Percentiles rank a stretch among this genome's conserved stretches.
Conservation (phyloP, 129 eudicot genomes). For the Oenanthe sinensis region DNA sequence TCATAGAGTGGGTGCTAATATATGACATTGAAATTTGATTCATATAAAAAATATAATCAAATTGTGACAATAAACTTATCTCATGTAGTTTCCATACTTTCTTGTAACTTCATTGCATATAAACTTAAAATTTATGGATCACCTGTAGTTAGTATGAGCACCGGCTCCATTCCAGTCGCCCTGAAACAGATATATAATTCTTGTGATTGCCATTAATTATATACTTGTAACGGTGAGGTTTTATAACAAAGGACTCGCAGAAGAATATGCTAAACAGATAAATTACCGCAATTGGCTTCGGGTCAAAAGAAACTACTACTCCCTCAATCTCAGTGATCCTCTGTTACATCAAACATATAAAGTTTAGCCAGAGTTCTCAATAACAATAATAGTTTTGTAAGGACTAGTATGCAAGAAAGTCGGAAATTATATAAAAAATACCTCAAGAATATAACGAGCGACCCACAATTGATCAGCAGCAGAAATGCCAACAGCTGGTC, state of each 20-base stretch:
- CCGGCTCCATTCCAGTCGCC: slow-evolving; percentile 17
- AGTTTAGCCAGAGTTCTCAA: not conserved
- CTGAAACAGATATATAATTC: not conserved
- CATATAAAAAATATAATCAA: not conserved
- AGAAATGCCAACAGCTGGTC: slow-evolving; percentile 29
- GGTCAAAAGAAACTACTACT: slow-evolving; percentile 9
- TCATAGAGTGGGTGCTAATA: slow-evolving; percentile 11
- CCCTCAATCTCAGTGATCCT: slow-evolving; percentile 11
- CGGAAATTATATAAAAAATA: not conserved
- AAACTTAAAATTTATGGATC: not conserved
- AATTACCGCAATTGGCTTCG: slow-evolving; percentile 13
- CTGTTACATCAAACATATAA: not conserved
- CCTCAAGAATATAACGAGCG: slow-evolving; percentile 29
- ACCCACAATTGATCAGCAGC: slow-evolving; percentile 29
- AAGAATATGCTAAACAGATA: not conserved
- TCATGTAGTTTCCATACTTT: too few relatives aligned
- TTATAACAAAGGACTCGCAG: not conserved
- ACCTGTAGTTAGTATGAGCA: slow-evolving; percentile 16
- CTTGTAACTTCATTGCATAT: not conserved
- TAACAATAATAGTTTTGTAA: not conserved
- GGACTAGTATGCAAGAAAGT: not conserved
- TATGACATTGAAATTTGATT: not conserved
- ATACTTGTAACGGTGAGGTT: not conserved
- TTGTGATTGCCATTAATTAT: not conserved
- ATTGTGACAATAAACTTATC: not conserved